A percentile compares a stretch with the other conserved stretches of the same genome.
Conservation (phyloP, 768 basidiomycete genomes). For the Fomitopsis serialis region DNA sequence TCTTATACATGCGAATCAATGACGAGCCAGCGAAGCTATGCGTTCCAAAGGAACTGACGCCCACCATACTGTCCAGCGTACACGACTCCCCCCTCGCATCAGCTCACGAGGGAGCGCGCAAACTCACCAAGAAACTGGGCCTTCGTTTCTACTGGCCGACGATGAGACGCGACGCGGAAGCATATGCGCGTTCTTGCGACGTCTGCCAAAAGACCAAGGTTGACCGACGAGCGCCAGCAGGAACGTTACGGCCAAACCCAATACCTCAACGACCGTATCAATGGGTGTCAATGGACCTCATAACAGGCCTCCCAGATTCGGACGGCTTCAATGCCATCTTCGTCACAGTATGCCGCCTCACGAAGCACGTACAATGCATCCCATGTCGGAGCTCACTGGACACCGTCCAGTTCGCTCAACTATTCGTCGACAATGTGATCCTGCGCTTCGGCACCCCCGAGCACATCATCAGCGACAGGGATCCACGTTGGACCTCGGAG, state of each 20-base stretch:
- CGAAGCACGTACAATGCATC: background rate
- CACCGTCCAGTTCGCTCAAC: background rate
- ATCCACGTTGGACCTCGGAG: slow-evolving; percentile 1
- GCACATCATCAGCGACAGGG: background rate
- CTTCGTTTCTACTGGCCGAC: background rate
- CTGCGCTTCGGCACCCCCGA: background rate
- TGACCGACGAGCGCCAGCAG: background rate
- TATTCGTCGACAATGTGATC: background rate
- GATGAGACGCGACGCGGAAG: too few species aligned
- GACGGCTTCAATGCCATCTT: background rate
- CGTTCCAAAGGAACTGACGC: background rate
- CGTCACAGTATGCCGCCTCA: background rate
- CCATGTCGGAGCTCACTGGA: background rate
- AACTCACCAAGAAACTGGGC: background rate
- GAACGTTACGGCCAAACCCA: background rate
- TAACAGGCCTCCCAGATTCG: background rate
- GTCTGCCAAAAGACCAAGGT: too few species aligned
- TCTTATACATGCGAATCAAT: background rate
- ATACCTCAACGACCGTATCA: background rate
- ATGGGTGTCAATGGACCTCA: background rate
- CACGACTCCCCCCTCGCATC: background rate
- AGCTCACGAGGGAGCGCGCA: background rate
- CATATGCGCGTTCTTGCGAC: too few species aligned
- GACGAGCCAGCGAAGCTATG: background rate
- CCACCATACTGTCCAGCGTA: background rate